Conservation (phyloP, 2,329 filamentous ascomycete species). For the Ceratocystiopsis sp. region DNA sequence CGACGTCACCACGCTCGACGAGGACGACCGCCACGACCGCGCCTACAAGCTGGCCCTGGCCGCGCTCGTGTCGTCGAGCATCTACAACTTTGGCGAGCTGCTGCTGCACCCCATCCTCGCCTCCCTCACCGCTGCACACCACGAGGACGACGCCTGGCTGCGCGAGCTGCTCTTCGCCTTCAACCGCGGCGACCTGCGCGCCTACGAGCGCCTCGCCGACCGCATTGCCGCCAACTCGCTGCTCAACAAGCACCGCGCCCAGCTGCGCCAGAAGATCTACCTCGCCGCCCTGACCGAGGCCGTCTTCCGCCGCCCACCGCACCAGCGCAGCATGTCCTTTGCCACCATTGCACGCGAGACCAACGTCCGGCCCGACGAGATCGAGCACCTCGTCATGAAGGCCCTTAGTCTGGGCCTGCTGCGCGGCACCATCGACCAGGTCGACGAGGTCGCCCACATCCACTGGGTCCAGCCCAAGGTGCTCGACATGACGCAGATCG, state of each 20-base stretch:
- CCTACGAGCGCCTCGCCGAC: conserved; percentile 67
- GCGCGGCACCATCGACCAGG: conserved; percentile 88
- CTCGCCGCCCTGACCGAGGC: conserved; percentile 90
- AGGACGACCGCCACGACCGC: conserved; percentile 59
- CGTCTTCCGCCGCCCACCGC: conserved; percentile 87
- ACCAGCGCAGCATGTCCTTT: conserved; percentile 91
- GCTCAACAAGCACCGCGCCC: conserved; percentile 61
- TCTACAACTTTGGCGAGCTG: conserved; percentile 99
- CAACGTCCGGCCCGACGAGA: conserved; percentile 77
- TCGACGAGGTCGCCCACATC: conserved; percentile 83
- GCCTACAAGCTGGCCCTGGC: conserved; percentile 89
- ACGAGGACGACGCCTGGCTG: conserved; percentile 58
- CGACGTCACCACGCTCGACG: conserved; percentile 57
- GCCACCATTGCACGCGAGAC: conserved; percentile 77
- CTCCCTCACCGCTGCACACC: conserved; percentile 33
- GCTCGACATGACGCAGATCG: conserved; percentile 86
- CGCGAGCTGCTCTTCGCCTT: conserved; percentile 94
- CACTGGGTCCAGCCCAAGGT: conserved; percentile 99
- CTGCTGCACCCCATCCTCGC: conserved; percentile 92
- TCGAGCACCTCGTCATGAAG: conserved; percentile 98
- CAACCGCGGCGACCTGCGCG: conserved; percentile 81
- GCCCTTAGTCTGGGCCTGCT: conserved; percentile 85
- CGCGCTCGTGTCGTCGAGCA: conserved; percentile 80
- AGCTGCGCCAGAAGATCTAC: conserved; percentile 94
- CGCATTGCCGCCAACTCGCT: conserved; percentile 69